A percentile compares a stretch with the other conserved stretches of the same genome.
phyloP scores from a whole-genome alignment of 2,329 filamentous ascomycete species.

The Pseudophaeomoniella oleicola region DNA sequence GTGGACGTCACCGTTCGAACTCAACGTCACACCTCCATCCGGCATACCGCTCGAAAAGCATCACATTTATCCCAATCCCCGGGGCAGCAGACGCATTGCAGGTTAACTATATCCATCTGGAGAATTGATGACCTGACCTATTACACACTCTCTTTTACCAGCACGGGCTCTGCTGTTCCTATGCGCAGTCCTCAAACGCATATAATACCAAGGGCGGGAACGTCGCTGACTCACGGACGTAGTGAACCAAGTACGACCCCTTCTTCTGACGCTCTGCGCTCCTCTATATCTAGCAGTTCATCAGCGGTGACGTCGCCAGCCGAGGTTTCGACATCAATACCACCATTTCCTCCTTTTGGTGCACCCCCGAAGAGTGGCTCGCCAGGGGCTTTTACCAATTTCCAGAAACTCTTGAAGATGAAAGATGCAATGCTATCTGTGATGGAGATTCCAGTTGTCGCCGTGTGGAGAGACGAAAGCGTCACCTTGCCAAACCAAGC shows the following conservation, averaged over 20 bases:
- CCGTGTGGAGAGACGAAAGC: conserved; percentile 69
- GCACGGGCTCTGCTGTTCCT: conserved; percentile 30
- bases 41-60: conserved; percentile 20
- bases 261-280: conserved; percentile 9
- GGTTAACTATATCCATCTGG: conserved; percentile 68
- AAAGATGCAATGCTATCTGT: conserved; percentile 67
- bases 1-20: conserved; percentile 52
- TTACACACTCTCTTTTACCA: conserved; percentile 63
- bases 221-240: conserved; percentile 6
- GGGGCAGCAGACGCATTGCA: conserved; percentile 40
- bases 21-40: conserved; percentile 27
- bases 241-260: conserved; percentile 6
- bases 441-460: conserved; percentile 58
- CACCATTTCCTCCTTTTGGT: conserved; percentile 52
- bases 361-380: conserved; percentile 43
- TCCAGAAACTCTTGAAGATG: conserved; percentile 59
- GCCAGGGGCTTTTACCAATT: conserved; percentile 47
- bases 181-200: conserved; percentile 1
- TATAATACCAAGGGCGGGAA: conserved; percentile 5
- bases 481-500: conserved; percentile 61
- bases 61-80: conserved; percentile 23
- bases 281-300: conserved; percentile 15
- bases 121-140: conserved; percentile 52
- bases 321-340: conserved; percentile 37
- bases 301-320: conserved; percentile 36